These are phyloP conservation scores for Cryptococcus sp. DNA, from an alignment of 1,284 basidiomycete species.

Conservation along the genomic window DNA sequence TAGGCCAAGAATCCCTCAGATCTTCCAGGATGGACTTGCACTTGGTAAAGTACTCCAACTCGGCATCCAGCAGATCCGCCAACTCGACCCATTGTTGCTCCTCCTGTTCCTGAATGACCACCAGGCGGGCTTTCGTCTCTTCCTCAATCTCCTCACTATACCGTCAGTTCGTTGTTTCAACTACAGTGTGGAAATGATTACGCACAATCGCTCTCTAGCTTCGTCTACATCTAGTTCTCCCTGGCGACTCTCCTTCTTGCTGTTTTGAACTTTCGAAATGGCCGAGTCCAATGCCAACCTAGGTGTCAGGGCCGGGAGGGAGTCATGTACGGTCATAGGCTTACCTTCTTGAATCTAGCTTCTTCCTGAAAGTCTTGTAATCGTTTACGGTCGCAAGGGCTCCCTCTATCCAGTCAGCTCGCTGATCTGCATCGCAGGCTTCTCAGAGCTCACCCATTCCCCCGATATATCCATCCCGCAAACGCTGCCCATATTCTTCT, in stretches of 20 bases:
- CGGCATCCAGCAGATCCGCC: conserved; percentile 61
- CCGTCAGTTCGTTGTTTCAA: no score
- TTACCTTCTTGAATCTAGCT: conserved; percentile 72
- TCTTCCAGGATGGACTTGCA: conserved; percentile 66
- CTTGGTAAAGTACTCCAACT: conserved; percentile 65
- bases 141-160: conserved; percentile 71
- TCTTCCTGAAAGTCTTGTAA: conserved; percentile 45
- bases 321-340: conserved; percentile 10
- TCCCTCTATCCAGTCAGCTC: conserved; percentile 42
- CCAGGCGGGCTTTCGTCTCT: conserved; percentile 68
- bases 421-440: neutral
- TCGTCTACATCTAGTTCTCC: conserved; percentile 69
- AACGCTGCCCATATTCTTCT: conserved; percentile 65
- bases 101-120: conserved; percentile 69
- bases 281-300: conserved; percentile 74
- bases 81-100: conserved; percentile 60
- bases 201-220: conserved; percentile 68
- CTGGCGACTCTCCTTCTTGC: conserved; percentile 55
- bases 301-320: conserved; percentile 6
- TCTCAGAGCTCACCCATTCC: conserved; percentile 50
- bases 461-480: conserved; percentile 64
- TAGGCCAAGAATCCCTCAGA: conserved; percentile 60
- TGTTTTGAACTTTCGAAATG: conserved; percentile 58
- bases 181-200: no score
- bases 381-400: conserved; percentile 48